phyloP scores from a whole-genome alignment of 108 stramenopile genomes.

The Cyclotella baltica region DNA sequence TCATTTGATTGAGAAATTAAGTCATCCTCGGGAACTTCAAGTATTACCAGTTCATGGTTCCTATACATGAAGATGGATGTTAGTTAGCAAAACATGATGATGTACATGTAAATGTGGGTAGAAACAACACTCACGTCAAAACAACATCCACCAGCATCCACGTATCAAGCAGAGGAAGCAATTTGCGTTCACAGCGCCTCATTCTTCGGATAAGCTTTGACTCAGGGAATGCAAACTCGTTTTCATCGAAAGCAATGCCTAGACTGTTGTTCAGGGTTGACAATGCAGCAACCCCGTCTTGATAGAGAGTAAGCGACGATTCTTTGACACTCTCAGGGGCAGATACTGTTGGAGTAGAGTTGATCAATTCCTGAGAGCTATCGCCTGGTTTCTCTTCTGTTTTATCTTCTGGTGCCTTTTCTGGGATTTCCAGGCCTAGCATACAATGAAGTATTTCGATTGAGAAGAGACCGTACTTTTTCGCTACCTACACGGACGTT shows the following conservation, averaged over 20 bases:
- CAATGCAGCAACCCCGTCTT: neutral
- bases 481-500: too few relatives aligned
- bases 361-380: slow-evolving; percentile 6
- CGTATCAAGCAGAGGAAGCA: slow-evolving; percentile 73
- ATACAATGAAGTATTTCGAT: slow-evolving; percentile 82
- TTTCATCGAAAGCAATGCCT: slow-evolving; percentile 29
- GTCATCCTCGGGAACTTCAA: slow-evolving; percentile 51
- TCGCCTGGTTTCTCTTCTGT: neutral
- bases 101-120: neutral
- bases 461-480: slow-evolving; percentile 79
- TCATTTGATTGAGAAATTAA: too few relatives aligned
- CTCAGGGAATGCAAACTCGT: slow-evolving; percentile 62
- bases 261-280: slow-evolving; percentile 13
- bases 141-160: slow-evolving; percentile 85
- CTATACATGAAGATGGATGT: neutral
- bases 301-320: neutral
- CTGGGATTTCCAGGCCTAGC: slow-evolving; percentile 73
- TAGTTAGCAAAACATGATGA: neutral
- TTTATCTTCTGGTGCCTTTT: slow-evolving; percentile 5
- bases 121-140: slow-evolving; percentile 50
- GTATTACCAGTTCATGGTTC: slow-evolving; percentile 80
- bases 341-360: neutral
- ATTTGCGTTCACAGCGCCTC: slow-evolving; percentile 80
- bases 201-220: slow-evolving; percentile 82
- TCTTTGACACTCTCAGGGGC: neutral